phyloP scores from a whole-genome alignment of 2,329 filamentous ascomycete species.

The Fusarium poae region DNA sequence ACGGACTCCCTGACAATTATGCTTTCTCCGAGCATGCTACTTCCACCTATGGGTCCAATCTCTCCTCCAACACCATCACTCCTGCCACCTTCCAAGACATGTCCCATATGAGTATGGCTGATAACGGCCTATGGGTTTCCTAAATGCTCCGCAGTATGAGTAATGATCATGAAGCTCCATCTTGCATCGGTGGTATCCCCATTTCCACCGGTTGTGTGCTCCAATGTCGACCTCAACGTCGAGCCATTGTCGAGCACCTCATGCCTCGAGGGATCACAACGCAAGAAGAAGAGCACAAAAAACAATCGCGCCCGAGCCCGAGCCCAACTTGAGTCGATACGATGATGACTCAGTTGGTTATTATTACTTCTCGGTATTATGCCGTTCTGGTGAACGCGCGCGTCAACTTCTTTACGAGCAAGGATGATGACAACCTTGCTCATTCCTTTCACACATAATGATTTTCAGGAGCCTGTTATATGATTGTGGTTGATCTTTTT shows the following conservation, averaged over 20 bases:
- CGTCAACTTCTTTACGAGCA: conserved; percentile 12
- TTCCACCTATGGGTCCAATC: conserved; percentile 46
- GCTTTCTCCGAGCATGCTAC: conserved; percentile 46
- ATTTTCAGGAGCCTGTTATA: conserved; percentile 37
- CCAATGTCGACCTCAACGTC: conserved; percentile 18
- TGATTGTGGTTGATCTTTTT: conserved; percentile 30
- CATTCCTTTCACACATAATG: conserved; percentile 42
- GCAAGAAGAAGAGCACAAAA: conserved; percentile 38
- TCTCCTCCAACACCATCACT: conserved; percentile 50
- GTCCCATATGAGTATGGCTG: conserved; percentile 41
- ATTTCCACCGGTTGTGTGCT: conserved; percentile 37
- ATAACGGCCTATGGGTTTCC: conserved; percentile 40
- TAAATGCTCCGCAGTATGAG: conserved; percentile 22
- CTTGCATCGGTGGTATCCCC: conserved; percentile 28
- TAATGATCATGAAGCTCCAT: conserved; percentile 15
- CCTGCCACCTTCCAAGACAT: conserved; percentile 47
- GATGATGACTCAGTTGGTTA: conserved; percentile 19
- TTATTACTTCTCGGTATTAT: conserved; percentile 21
- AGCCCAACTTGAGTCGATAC: conserved; percentile 27
- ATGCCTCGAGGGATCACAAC: conserved; percentile 35
- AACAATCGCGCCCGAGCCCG: conserved; percentile 33
- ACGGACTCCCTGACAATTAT: conserved; percentile 43
- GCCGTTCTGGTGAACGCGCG: conserved; percentile 19
- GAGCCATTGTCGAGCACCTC: conserved; percentile 12
- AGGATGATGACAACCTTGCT: conserved; percentile 18